phyloP scores from a whole-genome alignment of 306 rosid species.

The Boehmeria nivea region DNA sequence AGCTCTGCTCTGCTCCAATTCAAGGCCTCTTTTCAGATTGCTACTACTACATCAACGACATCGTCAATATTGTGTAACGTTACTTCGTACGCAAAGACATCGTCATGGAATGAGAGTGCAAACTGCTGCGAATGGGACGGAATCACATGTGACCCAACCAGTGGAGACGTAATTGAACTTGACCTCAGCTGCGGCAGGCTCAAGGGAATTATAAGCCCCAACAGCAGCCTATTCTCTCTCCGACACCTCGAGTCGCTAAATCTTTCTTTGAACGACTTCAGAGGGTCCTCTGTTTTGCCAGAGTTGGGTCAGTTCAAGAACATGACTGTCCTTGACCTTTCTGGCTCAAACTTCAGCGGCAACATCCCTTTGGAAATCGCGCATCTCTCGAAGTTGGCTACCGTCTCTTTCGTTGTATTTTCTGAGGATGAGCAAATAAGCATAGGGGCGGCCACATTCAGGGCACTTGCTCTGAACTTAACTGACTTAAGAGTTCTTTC shows the following conservation, averaged over 20 bases:
- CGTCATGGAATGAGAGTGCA: not conserved
- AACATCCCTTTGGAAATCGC: not conserved
- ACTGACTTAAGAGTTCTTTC: not conserved
- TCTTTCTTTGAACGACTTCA: constrained; percentile 11
- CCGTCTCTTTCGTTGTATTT: not conserved
- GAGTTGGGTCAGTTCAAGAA: not conserved
- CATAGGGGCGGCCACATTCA: not conserved
- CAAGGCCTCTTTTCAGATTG: not conserved
- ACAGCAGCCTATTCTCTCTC: constrained; percentile 19
- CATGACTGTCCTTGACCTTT: not conserved
- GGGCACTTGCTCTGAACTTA: not conserved
- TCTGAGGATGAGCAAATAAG: not conserved
- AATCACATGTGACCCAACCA: constrained; percentile 2
- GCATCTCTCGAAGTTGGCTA: not conserved
- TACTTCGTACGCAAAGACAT: not conserved
- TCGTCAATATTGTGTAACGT: too few species aligned
- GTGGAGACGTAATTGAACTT: constrained; percentile 10
- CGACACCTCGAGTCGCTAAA: not conserved
- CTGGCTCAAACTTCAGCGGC: not conserved
- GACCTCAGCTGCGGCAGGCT: constrained; percentile 2
- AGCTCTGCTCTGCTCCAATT: constrained; percentile 15
- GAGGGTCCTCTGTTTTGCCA: not conserved
- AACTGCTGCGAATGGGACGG: constrained; percentile 6
- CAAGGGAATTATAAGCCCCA: not conserved
- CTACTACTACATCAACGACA: too few species aligned